These are phyloP conservation scores for Eucalyptus globulus DNA, from an alignment of 345 rosid species.

Conservation along the genomic window DNA sequence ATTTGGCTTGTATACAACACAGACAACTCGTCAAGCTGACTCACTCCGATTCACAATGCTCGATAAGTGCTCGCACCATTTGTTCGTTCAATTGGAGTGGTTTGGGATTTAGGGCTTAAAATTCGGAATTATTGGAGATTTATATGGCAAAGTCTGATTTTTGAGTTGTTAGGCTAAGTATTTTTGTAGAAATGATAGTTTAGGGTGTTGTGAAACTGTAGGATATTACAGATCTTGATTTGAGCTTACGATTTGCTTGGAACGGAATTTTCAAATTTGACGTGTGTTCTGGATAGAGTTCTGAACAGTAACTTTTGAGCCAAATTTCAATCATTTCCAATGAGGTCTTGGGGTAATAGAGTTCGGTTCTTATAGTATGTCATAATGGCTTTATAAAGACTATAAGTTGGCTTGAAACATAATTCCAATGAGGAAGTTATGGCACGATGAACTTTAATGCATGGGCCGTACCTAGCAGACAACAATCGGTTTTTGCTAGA, in stretches of 20 bases:
- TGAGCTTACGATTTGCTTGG: fast-evolving
- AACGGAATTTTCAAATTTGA: fast-evolving
- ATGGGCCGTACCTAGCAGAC: fast-evolving
- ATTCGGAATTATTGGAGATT: no score
- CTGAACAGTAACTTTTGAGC: fast-evolving
- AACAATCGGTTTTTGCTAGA: no score
- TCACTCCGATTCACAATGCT: neutral
- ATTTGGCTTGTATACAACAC: neutral
- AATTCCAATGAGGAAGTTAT: no score
- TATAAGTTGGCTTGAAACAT: no score
- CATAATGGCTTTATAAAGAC: no score
- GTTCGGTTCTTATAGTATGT: no score
- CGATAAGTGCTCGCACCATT: neutral
- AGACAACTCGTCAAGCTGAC: fast-evolving
- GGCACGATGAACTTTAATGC: fast-evolving
- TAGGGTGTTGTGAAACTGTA: neutral
- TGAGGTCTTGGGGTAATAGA: no score
- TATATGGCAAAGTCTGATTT: fast-evolving
- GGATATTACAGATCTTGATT: neutral
- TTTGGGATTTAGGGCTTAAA: neutral
- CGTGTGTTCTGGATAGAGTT: fast-evolving
- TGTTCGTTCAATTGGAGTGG: neutral
- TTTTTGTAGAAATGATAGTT: neutral
- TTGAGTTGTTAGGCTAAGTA: neutral
- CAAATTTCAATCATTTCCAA: no score